Conservation (phyloP, 2,329 filamentous ascomycete genomes). For the Corynespora cassiicola region DNA sequence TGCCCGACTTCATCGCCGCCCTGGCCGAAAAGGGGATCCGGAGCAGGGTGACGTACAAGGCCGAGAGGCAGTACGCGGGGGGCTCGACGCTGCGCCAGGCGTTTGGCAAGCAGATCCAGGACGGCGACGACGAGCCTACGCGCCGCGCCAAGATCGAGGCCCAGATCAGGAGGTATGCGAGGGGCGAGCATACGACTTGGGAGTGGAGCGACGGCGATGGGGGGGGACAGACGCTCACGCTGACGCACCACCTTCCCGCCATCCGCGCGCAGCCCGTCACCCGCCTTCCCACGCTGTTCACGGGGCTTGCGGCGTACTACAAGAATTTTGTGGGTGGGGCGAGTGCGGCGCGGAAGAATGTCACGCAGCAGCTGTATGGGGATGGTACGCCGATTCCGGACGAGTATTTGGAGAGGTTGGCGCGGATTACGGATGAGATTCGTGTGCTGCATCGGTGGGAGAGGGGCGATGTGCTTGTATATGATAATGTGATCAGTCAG, state of each 20-base stretch:
- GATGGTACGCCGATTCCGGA: slow-evolving; percentile 57
- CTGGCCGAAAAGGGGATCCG: slow-evolving; percentile 53
- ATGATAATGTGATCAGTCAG: slow-evolving; percentile 57
- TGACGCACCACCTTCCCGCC: slow-evolving; percentile 55
- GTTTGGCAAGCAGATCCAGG: slow-evolving; percentile 56
- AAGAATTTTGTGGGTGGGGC: slow-evolving; percentile 34
- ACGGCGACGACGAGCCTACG: slow-evolving; percentile 52
- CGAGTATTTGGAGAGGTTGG: slow-evolving; percentile 50
- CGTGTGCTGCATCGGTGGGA: slow-evolving; percentile 58
- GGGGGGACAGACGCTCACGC: slow-evolving; percentile 38
- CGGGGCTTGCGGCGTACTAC: slow-evolving; percentile 54
- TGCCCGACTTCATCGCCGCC: slow-evolving; percentile 54
- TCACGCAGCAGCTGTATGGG: slow-evolving; percentile 44
- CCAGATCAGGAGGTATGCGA: slow-evolving; percentile 56
- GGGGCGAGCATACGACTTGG: slow-evolving; percentile 56
- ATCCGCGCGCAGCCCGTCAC: slow-evolving; percentile 57
- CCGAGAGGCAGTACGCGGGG: slow-evolving; percentile 52
- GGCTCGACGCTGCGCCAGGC: slow-evolving; percentile 56
- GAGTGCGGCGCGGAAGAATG: slow-evolving; percentile 8
- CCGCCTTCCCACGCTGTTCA: slow-evolving; percentile 55
- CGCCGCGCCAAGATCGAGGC: slow-evolving; percentile 54
- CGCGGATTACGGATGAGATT: slow-evolving; percentile 57
- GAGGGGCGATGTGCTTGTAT: slow-evolving; percentile 56
- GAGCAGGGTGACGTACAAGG: slow-evolving; percentile 47
- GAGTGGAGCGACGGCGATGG: slow-evolving; percentile 55